Percentiles rank a stretch among this genome's conserved stretches.
Conservation (phyloP, 768 basidiomycete species). For the Rossbeevera mucosa region DNA sequence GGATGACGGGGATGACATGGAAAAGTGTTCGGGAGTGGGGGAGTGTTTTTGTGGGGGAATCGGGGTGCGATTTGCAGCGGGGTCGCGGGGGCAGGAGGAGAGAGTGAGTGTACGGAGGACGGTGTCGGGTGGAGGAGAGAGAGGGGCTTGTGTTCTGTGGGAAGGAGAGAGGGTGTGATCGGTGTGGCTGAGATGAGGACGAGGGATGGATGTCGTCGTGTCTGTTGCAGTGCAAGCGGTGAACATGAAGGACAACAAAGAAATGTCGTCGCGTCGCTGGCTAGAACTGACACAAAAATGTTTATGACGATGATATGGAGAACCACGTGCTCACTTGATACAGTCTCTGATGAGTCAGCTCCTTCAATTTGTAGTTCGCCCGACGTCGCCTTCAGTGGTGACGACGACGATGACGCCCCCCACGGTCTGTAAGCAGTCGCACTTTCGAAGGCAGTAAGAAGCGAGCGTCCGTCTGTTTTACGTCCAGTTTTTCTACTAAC, state of each 20-base stretch:
- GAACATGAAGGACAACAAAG: not conserved
- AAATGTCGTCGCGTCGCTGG: slow-evolving; percentile 2
- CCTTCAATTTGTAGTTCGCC: slow-evolving; percentile 1
- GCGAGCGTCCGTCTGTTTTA: slow-evolving; percentile 3
- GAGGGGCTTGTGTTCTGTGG: slow-evolving; percentile 13
- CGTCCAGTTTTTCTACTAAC: slow-evolving; percentile 25
- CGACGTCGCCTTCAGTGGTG: slow-evolving; percentile 11
- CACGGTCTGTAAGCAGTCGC: slow-evolving; percentile 5
- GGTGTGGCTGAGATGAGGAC: no score
- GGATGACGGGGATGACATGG: slow-evolving; percentile 24
- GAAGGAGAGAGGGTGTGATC: not conserved
- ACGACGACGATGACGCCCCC: slow-evolving; percentile 6
- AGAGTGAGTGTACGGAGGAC: slow-evolving; percentile 30
- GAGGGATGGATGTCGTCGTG: not conserved
- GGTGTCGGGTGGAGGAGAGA: slow-evolving; percentile 33
- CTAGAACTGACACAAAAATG: not conserved
- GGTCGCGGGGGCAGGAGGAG: slow-evolving; percentile 28
- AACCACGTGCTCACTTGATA: slow-evolving; percentile 33
- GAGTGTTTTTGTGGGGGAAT: slow-evolving; percentile 28
- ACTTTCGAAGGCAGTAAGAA: slow-evolving; percentile 20
- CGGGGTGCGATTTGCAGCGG: slow-evolving; percentile 4
- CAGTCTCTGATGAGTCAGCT: slow-evolving; percentile 31
- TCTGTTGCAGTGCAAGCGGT: not conserved
- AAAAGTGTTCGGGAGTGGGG: slow-evolving; percentile 33
- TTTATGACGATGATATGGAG: slow-evolving; percentile 34